phyloP scores from a whole-genome alignment of 176 grass and related monocot genomes.

The Cenchrus americanus region DNA sequence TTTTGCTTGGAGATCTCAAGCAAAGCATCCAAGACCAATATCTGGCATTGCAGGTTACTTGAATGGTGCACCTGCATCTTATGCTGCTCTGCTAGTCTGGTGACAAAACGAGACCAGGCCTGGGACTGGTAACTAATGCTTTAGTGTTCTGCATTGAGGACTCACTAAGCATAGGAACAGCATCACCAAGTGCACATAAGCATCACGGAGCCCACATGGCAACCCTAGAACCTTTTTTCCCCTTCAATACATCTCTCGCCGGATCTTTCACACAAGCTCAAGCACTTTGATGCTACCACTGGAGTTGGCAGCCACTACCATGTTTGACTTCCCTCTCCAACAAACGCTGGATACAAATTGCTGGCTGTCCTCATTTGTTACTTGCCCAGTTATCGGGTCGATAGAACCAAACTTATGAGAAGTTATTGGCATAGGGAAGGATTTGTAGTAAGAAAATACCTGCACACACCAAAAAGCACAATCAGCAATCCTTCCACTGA shows the following conservation, averaged over 20 bases:
- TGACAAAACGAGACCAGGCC: not conserved
- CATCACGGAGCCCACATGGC: conserved; percentile 2
- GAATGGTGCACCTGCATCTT: not conserved
- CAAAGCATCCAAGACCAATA: not conserved
- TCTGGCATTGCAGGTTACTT: conserved; percentile 13
- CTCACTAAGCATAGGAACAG: not conserved
- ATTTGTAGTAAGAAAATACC: conserved; percentile 94
- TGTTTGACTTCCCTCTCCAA: conserved; percentile 90
- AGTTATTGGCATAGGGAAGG: conserved; percentile 96
- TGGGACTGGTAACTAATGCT: not conserved
- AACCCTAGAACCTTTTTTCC: conserved; percentile 12
- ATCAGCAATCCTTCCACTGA: conserved; percentile 37
- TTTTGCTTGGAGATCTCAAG: conserved; percentile 24
- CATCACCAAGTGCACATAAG: not conserved
- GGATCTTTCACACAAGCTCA: conserved; percentile 68
- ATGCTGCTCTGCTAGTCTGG: not conserved
- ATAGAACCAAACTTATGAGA: conserved; percentile 91
- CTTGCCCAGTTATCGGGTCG: conserved; percentile 88
- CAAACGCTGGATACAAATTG: conserved; percentile 95
- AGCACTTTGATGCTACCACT: conserved; percentile 96
- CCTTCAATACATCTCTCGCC: conserved; percentile 21
- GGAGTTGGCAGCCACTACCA: conserved; percentile 93
- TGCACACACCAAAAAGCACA: conserved; percentile 48
- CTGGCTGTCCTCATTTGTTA: conserved; percentile 72
- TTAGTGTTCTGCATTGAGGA: conserved; percentile 9